These are phyloP conservation scores for Stagonosporopsis cucurbitacearum DNA, from an alignment of 2,329 filamentous ascomycete genomes.

Conservation along the genomic window DNA sequence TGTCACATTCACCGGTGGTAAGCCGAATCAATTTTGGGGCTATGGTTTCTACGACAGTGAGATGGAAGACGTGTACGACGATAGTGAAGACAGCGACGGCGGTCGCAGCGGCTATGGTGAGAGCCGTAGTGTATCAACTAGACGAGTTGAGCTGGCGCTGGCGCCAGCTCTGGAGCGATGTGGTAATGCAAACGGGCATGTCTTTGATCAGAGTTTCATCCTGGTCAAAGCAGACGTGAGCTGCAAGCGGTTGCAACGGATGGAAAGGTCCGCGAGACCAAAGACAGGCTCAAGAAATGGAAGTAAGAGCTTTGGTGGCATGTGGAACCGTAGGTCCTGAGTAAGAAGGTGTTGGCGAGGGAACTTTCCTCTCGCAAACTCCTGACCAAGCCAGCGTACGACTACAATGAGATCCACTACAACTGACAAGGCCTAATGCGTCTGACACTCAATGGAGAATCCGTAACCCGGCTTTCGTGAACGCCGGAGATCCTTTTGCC, in stretches of 20 bases:
- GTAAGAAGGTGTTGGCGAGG: neutral
- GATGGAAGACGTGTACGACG: conserved; percentile 47
- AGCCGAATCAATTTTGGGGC: conserved; percentile 42
- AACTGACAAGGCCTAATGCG: neutral
- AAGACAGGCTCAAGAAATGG: conserved; percentile 21
- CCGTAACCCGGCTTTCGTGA: neutral
- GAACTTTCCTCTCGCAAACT: neutral
- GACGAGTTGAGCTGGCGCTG: conserved; percentile 43
- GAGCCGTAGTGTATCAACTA: conserved; percentile 21
- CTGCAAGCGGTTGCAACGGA: conserved; percentile 41
- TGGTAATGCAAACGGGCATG: conserved; percentile 48
- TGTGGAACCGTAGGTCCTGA: conserved; percentile 22
- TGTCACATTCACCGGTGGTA: conserved; percentile 46
- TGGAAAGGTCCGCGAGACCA: conserved; percentile 22
- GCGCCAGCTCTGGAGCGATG: conserved; percentile 49
- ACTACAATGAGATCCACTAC: neutral
- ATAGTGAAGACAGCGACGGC: conserved; percentile 26
- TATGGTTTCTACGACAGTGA: conserved; percentile 47
- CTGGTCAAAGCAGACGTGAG: conserved; percentile 48
- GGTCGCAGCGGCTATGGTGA: conserved; percentile 19
- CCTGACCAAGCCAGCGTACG: neutral
- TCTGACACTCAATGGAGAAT: neutral
- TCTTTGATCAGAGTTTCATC: conserved; percentile 48
- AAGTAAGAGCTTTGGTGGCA: conserved; percentile 19
- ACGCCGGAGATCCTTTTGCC: conserved; percentile 4